A percentile compares a stretch with the other conserved stretches of the same genome.
Conservation (phyloP, 106 monocot species). For the Dendrobium nobile region DNA sequence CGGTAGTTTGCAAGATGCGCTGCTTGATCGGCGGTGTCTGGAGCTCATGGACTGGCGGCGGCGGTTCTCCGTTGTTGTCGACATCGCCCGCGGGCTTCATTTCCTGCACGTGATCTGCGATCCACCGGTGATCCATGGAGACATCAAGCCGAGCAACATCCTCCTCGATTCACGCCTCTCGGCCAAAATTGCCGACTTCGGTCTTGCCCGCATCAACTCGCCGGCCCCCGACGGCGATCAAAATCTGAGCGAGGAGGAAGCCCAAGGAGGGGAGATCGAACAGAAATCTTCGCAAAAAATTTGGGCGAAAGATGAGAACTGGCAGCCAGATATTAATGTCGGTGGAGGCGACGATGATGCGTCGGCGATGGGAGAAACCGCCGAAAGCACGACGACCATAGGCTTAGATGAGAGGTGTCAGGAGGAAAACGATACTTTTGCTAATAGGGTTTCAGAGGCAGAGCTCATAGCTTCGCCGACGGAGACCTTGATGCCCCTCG, state of each 20-base stretch:
- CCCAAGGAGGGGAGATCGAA: background rate
- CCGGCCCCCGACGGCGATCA: background rate
- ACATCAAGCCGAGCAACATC: constrained; percentile 94
- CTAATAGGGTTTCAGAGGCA: constrained; percentile 12
- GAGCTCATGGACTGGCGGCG: constrained; percentile 58
- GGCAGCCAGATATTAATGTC: background rate
- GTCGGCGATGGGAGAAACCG: constrained; percentile 46
- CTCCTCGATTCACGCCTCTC: constrained; percentile 63
- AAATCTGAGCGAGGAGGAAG: background rate
- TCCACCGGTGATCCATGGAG: constrained; percentile 79
- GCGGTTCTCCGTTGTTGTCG: constrained; percentile 43
- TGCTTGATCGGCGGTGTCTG: constrained; percentile 51
- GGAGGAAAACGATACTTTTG: constrained; percentile 27
- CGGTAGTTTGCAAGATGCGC: constrained; percentile 78
- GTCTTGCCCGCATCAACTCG: constrained; percentile 46
- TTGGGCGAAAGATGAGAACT: background rate
- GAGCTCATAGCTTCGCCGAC: constrained; percentile 18
- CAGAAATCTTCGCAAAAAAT: background rate
- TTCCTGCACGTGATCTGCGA: constrained; percentile 59
- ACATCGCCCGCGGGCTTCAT: constrained; percentile 58
- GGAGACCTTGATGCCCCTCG: constrained; percentile 2
- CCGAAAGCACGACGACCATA: constrained; percentile 22
- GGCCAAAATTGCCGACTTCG: constrained; percentile 85
- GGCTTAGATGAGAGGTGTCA: constrained; percentile 16
- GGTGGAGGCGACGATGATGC: constrained; percentile 32